A percentile compares a stretch with the other conserved stretches of the same genome.
Conservation (phyloP, 2,329 filamentous ascomycete species). For the Proliferodiscus dingleyae region DNA sequence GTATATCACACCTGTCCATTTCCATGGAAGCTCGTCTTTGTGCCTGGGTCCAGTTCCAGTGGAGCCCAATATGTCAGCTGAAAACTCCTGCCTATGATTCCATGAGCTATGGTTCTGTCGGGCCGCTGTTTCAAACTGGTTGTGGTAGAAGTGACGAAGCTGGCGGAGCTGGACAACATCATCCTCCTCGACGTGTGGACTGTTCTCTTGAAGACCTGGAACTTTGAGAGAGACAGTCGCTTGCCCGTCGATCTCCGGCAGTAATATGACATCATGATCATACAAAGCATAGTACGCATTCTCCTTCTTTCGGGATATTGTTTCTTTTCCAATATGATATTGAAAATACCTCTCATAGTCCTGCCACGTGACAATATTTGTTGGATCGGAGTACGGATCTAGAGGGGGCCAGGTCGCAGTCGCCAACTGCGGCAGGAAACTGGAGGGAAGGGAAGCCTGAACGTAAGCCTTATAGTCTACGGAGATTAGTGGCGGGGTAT, state of each 20-base stretch:
- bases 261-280: constrained; percentile 4
- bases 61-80: background rate
- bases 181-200: constrained; percentile 18
- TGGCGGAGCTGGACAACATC: constrained; percentile 18
- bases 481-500: constrained; percentile 7
- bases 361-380: background rate
- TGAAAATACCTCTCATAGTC: constrained; percentile 8
- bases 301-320: constrained; percentile 8
- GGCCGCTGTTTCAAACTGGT: background rate
- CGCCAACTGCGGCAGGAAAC: constrained; percentile 10
- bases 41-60: no score
- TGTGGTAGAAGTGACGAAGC: constrained; percentile 2
- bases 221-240: constrained; percentile 6
- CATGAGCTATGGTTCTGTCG: background rate
- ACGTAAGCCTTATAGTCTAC: constrained; percentile 9
- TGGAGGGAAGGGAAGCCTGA: constrained; percentile 2
- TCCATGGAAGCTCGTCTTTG: constrained; percentile 5
- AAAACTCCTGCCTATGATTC: background rate
- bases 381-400: background rate
- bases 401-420: background rate
- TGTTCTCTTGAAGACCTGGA: constrained; percentile 19
- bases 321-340: constrained; percentile 11
- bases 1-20: constrained; percentile 14
- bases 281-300: constrained; percentile 16
- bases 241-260: background rate